phyloP scores from a whole-genome alignment of 129 eudicot genomes.

The Tagetes erecta region DNA sequence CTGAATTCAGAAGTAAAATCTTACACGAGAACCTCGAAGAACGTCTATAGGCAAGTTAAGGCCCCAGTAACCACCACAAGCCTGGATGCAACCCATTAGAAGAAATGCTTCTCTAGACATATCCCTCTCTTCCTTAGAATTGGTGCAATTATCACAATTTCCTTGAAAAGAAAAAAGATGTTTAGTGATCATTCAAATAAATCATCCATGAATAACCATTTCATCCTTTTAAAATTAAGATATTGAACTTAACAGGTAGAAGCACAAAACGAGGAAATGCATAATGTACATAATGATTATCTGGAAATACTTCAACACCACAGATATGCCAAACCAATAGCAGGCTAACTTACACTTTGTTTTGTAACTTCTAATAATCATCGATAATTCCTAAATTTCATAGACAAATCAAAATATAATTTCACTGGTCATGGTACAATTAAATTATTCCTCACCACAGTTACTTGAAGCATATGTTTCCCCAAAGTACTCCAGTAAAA shows the following conservation, averaged over 20 bases:
- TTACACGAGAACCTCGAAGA: slow-evolving; percentile 98
- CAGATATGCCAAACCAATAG: background rate
- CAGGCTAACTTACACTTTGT: background rate
- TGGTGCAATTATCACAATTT: slow-evolving; percentile 88
- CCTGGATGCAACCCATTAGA: slow-evolving; percentile 67
- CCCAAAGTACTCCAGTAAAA: slow-evolving; percentile 76
- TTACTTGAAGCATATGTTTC: slow-evolving; percentile 51
- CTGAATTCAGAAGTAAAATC: slow-evolving; percentile 25
- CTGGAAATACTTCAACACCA: background rate
- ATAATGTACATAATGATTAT: slow-evolving; percentile 3
- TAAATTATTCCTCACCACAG: slow-evolving; percentile 55
- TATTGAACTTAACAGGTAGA: slow-evolving; percentile 12
- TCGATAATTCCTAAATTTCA: slow-evolving; percentile 9
- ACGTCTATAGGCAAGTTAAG: slow-evolving; percentile 83
- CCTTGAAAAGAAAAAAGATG: slow-evolving; percentile 46
- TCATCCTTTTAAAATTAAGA: background rate
- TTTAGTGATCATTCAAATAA: slow-evolving; percentile 12
- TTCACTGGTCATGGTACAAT: background rate
- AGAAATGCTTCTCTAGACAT: slow-evolving; percentile 87
- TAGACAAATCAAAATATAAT: background rate
- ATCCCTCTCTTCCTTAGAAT: slow-evolving; percentile 61
- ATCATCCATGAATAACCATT: slow-evolving; percentile 21
- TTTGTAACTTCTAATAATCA: background rate
- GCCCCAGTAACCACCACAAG: slow-evolving; percentile 89
- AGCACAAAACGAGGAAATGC: background rate